Base-by-base conservation (phyloP, 495 filamentous ascomycete genomes). In the Aspergillus ellipticus region DNA sequence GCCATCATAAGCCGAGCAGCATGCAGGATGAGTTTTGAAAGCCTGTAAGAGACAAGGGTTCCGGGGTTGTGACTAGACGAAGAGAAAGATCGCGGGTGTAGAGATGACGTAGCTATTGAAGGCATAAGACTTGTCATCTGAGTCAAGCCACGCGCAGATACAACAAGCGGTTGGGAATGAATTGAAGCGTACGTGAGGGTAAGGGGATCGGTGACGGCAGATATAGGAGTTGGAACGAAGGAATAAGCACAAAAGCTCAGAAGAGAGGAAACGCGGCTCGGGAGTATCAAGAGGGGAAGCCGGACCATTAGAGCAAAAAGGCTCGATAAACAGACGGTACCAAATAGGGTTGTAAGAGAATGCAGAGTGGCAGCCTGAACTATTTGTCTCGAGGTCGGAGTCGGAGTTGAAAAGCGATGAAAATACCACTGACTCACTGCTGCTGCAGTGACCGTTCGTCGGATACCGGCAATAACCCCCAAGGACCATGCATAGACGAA, bases 351-450 rank as follows among this genome's bases (percentile, higher is more conserved):
- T 20, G 88, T 89, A 10, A 82, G 75, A 13, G 91, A 85, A 72
- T 98, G 94, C 9, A 72, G 72, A 46, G 95, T 69, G 21, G 92
- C 92, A 16, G 93, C 92, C 50, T 83, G 80, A 41, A 97, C 89
- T 47, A 97, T 84, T 49, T 89, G 85, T 46, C 81, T 79, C 0
- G 89, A 89, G 3, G 87, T 83, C 9, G 89, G 82, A 17, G 87
- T 79, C 10, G 94, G 91, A 33, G 85, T 83, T 20, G 84, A 82
- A 52, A 96, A 85, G 50, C 94, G 89, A 71, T 97, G 93, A 71
- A 97, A 98, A 68, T 98, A 98, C 94, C 94, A 98, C 68, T 98
- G 95, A 17, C 88, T 92, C 33, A 97, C 94, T 10, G 93, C 96
- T 47, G 95, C 95, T 42, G 92, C 92, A 15, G 94, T 96, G 17